Conservation (phyloP, 2,329 filamentous ascomycete species). For the Neospermospora avenae region DNA sequence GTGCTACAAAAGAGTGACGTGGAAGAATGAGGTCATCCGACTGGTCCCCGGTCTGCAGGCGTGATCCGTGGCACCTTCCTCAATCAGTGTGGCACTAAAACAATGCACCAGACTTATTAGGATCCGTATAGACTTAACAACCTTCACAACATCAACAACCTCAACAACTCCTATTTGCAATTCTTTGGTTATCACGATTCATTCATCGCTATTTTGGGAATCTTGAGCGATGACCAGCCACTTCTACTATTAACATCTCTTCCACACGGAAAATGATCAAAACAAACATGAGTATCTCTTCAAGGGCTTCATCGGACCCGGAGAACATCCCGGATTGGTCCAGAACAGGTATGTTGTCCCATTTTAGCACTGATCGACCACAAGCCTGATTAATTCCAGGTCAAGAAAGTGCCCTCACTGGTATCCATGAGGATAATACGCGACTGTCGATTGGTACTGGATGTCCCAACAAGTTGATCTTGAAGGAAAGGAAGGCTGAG, state of each 20-base stretch:
- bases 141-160: too few species aligned
- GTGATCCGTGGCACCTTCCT: too few species aligned
- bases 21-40: background rate
- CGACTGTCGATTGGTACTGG: background rate
- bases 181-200: too few species aligned
- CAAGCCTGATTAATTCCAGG: background rate
- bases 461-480: background rate
- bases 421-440: background rate
- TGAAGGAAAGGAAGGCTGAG: constrained; percentile 19
- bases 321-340: background rate
- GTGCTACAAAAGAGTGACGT: background rate
- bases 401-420: background rate
- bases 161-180: background rate
- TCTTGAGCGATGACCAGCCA: too few species aligned
- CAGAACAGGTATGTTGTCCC: background rate
- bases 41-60: too few species aligned
- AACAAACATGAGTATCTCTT: background rate
- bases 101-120: background rate
- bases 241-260: too few species aligned
- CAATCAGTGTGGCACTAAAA: background rate
- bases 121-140: too few species aligned
- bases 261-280: background rate
- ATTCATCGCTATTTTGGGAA: background rate
- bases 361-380: background rate
- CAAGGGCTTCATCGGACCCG: background rate